Base-by-base conservation (phyloP, 2,329 filamentous ascomycete genomes). In the Trichoderma arundinaceum region DNA sequence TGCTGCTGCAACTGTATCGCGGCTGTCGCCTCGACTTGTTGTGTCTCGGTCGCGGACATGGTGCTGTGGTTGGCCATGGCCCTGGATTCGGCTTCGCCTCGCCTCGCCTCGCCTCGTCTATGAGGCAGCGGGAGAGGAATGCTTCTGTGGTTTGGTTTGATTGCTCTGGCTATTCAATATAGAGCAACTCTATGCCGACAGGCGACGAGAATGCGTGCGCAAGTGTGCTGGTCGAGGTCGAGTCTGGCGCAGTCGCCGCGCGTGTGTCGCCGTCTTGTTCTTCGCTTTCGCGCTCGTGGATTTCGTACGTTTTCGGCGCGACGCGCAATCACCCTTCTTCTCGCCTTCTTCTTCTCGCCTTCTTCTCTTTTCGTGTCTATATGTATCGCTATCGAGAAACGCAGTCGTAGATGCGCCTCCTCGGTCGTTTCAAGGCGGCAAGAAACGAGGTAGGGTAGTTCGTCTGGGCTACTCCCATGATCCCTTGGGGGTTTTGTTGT, bases 371-470 rank as follows among this genome's bases (percentile, higher is more conserved):
- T 33, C 17, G 33, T 9, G 56, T 48, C 17, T 38, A 15, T 44
- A 35, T 28, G 9, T 38, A 10, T 63, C 46, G 62, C 28, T 46
- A 54, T 67, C 56, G 62, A 19, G 60, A 61, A 32, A 62, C 38
- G 43, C 51, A 46, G 54, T 67, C 65, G 65, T 60, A 33, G 60
- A 65, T 64, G 59, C 59, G 58, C 64, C 64, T 13, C 17, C 33
- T 62, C 32, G 65, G 56, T 60, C 41, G 53, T 35, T 60, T 51
- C 28, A 61, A 58, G 64, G 61, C 57, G 12, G 51, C 52, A 64
- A 56, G 48, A 64, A 39, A 41, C 38, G 54, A 43, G 39, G 19
- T 48, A 41, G 56, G 39, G 46, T 33, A 15, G 28, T 60, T 28
- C 12, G 44, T 28, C 53, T 48, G 44, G 54, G 48, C 48, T 35